Percentiles rank a stretch among this genome's conserved stretches.
These are phyloP conservation scores for Pisolithus microcarpus DNA, from an alignment of 768 basidiomycete genomes.

Conservation along the genomic window DNA sequence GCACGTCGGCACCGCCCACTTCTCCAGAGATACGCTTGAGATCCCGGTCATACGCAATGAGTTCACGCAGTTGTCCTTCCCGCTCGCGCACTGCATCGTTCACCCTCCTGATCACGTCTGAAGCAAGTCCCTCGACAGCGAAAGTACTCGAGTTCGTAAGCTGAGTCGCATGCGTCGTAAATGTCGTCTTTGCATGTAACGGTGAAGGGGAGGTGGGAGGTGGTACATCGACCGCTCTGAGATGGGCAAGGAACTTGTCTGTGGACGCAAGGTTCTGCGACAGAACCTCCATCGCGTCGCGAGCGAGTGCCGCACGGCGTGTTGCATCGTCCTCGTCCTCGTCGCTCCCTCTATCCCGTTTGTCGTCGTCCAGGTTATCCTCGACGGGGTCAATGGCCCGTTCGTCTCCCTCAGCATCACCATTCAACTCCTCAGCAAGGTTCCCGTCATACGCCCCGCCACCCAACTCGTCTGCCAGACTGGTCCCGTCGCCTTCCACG, in stretches of 20 bases:
- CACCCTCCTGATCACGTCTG: conserved; percentile 68
- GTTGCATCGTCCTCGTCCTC: conserved; percentile 22
- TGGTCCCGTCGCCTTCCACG: conserved; percentile 23
- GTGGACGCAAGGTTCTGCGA: conserved; percentile 70
- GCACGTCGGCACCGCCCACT: conserved; percentile 66
- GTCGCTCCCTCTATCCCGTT: conserved; percentile 9
- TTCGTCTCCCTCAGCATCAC: conserved; percentile 14
- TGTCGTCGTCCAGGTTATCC: conserved; percentile 15
- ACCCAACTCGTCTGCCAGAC: conserved; percentile 40
- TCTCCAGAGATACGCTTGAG: conserved; percentile 71
- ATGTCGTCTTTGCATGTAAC: conserved; percentile 30
- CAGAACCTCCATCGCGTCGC: conserved; percentile 67
- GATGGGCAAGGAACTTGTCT: conserved; percentile 65
- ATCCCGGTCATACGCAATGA: conserved; percentile 73
- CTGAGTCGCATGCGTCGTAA: neutral
- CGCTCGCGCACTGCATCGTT: conserved; percentile 71
- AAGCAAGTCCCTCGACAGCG: conserved; percentile 60
- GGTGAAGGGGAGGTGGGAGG: conserved; percentile 17
- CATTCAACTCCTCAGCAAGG: conserved; percentile 31
- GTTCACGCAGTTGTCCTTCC: conserved; percentile 73
- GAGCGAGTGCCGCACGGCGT: conserved; percentile 19
- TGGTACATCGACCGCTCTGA: conserved; percentile 63
- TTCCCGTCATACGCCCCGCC: conserved; percentile 1
- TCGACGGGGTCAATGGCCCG: conserved; percentile 17
- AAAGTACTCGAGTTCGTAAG: conserved; percentile 13